Evolutionary conservation across 306 rosid genomes (phyloP), one percentile per base, ranked within the genome.

Genomic region (Corylus avellana): DNA sequence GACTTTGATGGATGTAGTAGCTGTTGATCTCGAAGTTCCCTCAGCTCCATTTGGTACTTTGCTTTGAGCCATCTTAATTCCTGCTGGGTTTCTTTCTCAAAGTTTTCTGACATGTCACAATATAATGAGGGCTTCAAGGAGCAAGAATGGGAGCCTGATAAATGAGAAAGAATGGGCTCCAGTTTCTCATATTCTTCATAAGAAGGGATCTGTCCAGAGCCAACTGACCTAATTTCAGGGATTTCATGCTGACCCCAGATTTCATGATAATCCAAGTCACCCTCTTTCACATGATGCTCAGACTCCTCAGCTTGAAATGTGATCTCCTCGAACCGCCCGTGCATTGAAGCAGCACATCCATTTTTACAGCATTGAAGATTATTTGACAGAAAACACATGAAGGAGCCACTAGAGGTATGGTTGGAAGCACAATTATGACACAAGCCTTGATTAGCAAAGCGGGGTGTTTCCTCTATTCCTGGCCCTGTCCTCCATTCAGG

Each of bases 291-390:
- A 46, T 83, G 87, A 77, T 89, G 84, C 83, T 82, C 86, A 25
- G 87, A 81, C 18, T 86, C 89, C 22, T 86, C 94, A 10, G 88
- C 89, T 80, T 79, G 89, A 51, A 88, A 91, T 3, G 89, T 89
- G 22, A 94, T 72, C 94, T 94, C 98, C 89, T 89, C 98, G 17
- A 94, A 94, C 63, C 98, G 91, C 13, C 98, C 97, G 2, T 87
- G 97, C 90, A 84, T 82, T 9, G 93, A 92, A 70, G 92, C 85
- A 66, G 92, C 85, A 75, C 94, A 91, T 55, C 92, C 90, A 46
- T 73, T 77, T 71, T 76, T 83, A 69, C 91, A 85, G 81, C 93
- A 87, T 53, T 87, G 90, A 83, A 73, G 80, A 84, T 85, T 76
- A 67, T 74, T 81, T 20, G 88, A 72, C 77, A 84, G 80, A 77